Evolutionary conservation across 2,329 filamentous ascomycete species (phyloP), one percentile per base, ranked within the genome.

Genomic region (Aureobasidium vineae): DNA sequence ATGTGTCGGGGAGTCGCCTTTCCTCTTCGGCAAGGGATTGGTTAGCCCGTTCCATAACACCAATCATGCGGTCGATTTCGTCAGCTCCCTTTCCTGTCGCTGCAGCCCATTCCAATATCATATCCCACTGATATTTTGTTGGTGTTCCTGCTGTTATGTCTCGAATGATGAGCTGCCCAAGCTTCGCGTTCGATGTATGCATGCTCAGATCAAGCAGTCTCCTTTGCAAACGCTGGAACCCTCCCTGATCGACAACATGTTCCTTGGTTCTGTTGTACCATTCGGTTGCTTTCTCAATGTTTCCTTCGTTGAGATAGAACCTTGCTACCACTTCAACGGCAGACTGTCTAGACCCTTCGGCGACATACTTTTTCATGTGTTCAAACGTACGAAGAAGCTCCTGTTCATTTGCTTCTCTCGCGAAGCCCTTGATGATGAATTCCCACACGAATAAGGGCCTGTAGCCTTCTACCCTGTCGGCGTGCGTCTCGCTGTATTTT

Each of bases 61-160:
- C 80, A 67, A 95, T 85, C 86, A 93, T 92, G 70, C 87, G 85
- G 65, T 86, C 84, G 68, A 93, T 83, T 73, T 91, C 87, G 75
- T 91, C 86, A 1, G 90, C 85, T 1, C 87, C 86, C 73, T 88
- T 90, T 23, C 88, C 90, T 65, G 87, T 85, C 8, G 89, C 83
- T 15, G 90, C 87, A 36, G 91, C 88, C 87, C 90, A 93, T 63
- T 91, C 85, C 50, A 95, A 84, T 15, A 91, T 80, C 15, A 88
- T 83, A 73, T 95, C 89, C 87, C 90, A 92, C 26, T 84, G 56
- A 5, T 33, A 23, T 63, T 78, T 76, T 7, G 70, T 61, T 3
- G 75, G 74, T 36, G 72, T 72, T 19, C 66, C 65, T 36, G 59
- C 60, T 68, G 75, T 72, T 4, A 72, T 70, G 61, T 73, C 74